phyloP scores from a whole-genome alignment of 495 filamentous ascomycete species.

The Podospora sp. region DNA sequence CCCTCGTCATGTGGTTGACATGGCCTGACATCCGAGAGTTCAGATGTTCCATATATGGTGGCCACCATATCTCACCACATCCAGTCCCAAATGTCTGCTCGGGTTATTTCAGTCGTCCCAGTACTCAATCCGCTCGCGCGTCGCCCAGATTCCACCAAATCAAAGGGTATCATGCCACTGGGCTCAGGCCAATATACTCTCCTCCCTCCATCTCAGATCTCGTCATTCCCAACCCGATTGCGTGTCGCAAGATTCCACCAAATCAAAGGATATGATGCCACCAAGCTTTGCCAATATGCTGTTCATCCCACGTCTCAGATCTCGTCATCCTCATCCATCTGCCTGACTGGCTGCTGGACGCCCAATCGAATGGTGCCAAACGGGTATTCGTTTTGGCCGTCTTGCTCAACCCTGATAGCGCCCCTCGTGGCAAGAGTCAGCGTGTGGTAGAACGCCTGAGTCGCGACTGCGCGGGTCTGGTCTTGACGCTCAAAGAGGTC shows the following conservation, averaged over 20 bases:
- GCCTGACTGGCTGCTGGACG: slow-evolving; percentile 20
- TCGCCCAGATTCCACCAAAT: not conserved
- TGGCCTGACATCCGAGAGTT: not conserved
- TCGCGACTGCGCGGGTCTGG: slow-evolving; percentile 62
- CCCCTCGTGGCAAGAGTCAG: slow-evolving; percentile 70
- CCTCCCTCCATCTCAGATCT: not conserved
- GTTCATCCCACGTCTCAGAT: not conserved
- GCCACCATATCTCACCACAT: not conserved
- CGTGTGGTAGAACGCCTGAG: slow-evolving; percentile 73
- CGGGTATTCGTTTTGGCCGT: slow-evolving; percentile 33
- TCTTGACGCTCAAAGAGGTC: slow-evolving; percentile 54
- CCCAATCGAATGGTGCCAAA: slow-evolving; percentile 46
- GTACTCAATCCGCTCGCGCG: not conserved
- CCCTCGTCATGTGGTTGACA: not conserved
- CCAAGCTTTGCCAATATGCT: too few species aligned
- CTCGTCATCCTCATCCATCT: not conserved
- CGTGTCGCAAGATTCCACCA: too few species aligned
- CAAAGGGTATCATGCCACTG: not conserved
- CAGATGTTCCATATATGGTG: not conserved
- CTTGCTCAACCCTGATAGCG: slow-evolving; percentile 58
- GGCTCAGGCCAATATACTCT: not conserved
- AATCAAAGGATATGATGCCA: too few species aligned
- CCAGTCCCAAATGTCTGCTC: not conserved
- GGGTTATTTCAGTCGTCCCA: not conserved
- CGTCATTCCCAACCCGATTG: not conserved